Evolutionary conservation across 257 asterid species (phyloP).

Genomic region (Gynochthodes officinalis): DNA sequence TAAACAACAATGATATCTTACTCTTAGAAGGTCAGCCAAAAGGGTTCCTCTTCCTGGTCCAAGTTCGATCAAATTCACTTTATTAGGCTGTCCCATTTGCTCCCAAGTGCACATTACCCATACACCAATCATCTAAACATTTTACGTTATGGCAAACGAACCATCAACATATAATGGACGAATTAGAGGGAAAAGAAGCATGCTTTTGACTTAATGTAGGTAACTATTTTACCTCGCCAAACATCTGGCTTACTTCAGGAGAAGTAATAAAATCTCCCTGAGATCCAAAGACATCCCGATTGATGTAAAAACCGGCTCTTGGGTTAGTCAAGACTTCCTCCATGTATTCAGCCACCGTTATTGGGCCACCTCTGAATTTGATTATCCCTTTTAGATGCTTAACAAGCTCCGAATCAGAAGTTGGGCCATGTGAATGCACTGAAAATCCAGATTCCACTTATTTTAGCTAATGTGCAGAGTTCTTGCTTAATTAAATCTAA

Average conservation of each 20-base stretch:
- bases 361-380: conserved; percentile 99
- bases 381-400: conserved; percentile 82
- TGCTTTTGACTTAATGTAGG: not conserved
- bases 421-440: conserved; percentile 77
- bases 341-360: conserved; percentile 92
- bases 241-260: conserved; percentile 99
- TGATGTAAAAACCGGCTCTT: conserved; percentile 77
- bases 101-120: conserved; percentile 99
- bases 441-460: too few relatives aligned
- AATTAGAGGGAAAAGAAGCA: not conserved
- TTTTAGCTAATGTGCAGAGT: too few relatives aligned
- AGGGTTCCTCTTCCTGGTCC: conserved; percentile 99
- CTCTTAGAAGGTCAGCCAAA: conserved; percentile 91
- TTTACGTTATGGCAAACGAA: conserved; percentile 14
- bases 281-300: conserved; percentile 92
- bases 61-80: conserved; percentile 82
- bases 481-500: too few relatives aligned
- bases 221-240: conserved; percentile 71
- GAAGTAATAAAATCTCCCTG: conserved; percentile 94
- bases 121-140: conserved; percentile 75
- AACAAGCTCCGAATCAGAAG: conserved; percentile 70
- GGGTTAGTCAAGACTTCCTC: conserved; percentile 97
- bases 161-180: not conserved
- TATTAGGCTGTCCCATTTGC: conserved; percentile 89
- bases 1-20: conserved; percentile 26